These are phyloP conservation scores for Lachancea nothofagi DNA, from an alignment of 805 yeast genomes.

Conservation along the genomic window DNA sequence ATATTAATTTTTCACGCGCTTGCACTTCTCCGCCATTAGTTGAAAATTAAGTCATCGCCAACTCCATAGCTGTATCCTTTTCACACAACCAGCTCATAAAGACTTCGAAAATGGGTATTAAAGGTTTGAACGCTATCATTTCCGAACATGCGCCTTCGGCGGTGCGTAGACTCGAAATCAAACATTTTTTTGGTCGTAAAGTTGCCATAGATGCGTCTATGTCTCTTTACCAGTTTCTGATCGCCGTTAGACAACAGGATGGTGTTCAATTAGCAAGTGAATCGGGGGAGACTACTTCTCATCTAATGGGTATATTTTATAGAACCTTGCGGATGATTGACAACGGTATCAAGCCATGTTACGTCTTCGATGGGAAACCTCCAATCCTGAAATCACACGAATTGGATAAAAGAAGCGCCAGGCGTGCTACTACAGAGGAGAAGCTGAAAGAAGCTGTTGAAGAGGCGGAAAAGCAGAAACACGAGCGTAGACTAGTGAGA, in stretches of 20 bases:
- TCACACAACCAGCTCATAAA: background rate
- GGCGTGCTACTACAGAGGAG: conserved; percentile 78
- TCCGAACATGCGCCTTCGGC: conserved; percentile 88
- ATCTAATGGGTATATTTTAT: conserved; percentile 93
- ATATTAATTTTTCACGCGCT: background rate
- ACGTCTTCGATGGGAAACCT: conserved; percentile 97
- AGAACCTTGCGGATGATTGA: conserved; percentile 86
- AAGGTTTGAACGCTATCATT: conserved; percentile 80
- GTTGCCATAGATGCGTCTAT: conserved; percentile 96
- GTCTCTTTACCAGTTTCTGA: conserved; percentile 92
- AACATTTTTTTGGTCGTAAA: conserved; percentile 83
- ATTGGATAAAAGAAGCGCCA: conserved; percentile 73
- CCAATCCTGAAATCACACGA: conserved; percentile 93
- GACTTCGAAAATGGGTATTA: conserved; percentile 43
- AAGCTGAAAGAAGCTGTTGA: conserved; percentile 72
- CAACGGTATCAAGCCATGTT: conserved; percentile 92
- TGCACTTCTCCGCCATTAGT: too few species aligned
- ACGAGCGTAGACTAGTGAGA: conserved; percentile 79
- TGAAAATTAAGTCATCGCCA: too few species aligned
- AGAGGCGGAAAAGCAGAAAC: conserved; percentile 62
- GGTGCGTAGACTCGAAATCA: conserved; percentile 70
- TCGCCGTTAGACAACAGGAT: conserved; percentile 94
- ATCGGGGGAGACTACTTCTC: conserved; percentile 89
- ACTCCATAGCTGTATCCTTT: background rate
- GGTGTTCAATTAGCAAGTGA: conserved; percentile 90